Percentiles rank a stretch among this genome's conserved stretches.
Evolutionary conservation across 768 basidiomycete genomes (phyloP).

Genomic region (Mycena latifolia): DNA sequence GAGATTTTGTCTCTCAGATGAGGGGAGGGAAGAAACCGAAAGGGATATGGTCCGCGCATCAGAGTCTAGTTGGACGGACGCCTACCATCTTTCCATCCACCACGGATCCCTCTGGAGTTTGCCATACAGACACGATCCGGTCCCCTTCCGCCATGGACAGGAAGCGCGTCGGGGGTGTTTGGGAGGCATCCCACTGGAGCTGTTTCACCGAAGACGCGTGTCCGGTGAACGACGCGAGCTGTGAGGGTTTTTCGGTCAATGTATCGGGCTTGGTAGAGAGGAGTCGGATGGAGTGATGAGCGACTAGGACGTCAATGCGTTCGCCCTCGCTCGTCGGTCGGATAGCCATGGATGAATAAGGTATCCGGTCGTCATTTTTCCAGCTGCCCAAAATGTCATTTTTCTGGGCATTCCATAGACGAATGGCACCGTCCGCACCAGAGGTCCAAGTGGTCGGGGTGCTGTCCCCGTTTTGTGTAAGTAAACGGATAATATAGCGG

Average conservation of each 20-base stretch:
- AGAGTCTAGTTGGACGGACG: slow-evolving; percentile 74
- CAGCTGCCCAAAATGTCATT: slow-evolving; percentile 62
- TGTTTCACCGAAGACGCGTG: slow-evolving; percentile 70
- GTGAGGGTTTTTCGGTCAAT: slow-evolving; percentile 56
- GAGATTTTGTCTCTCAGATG: slow-evolving; percentile 53
- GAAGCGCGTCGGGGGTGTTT: slow-evolving; percentile 59
- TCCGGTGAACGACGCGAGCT: slow-evolving; percentile 69
- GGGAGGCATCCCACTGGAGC: slow-evolving; percentile 64
- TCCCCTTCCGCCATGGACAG: slow-evolving; percentile 73
- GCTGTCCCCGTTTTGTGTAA: slow-evolving; percentile 45
- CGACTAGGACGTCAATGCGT: slow-evolving; percentile 62
- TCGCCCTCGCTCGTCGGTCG: slow-evolving; percentile 55
- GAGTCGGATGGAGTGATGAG: slow-evolving; percentile 71
- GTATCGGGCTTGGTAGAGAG: slow-evolving; percentile 52
- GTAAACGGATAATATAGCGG: slow-evolving; percentile 64
- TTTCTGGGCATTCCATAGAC: slow-evolving; percentile 68
- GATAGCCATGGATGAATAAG: slow-evolving; percentile 65
- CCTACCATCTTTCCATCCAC: slow-evolving; percentile 65
- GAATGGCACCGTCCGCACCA: slow-evolving; percentile 66
- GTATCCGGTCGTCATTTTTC: slow-evolving; percentile 70
- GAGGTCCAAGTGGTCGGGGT: slow-evolving; percentile 65
- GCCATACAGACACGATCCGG: slow-evolving; percentile 74
- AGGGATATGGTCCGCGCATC: slow-evolving; percentile 63
- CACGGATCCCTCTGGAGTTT: slow-evolving; percentile 55
- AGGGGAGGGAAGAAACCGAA: slow-evolving; percentile 43